A percentile compares a stretch with the other conserved stretches of the same genome.
Conservation (phyloP, 164 flowering plant species). For the Dillenia suffruticosa region DNA sequence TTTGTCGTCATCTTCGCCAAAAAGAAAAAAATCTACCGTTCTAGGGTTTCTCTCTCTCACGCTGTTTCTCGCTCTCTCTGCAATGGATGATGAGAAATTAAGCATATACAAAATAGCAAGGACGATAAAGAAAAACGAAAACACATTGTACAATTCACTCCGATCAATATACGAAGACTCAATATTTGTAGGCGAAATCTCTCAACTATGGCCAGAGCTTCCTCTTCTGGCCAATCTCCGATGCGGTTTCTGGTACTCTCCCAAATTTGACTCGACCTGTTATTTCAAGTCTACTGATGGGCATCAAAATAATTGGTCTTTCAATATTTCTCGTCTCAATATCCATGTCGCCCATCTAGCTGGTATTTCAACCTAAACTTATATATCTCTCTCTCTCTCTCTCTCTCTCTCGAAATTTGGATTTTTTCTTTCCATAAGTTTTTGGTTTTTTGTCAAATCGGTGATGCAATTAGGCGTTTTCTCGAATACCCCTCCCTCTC, state of each 20-base stretch:
- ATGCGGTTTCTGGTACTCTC: slow-evolving; percentile 91
- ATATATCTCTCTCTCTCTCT: neutral
- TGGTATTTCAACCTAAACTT: slow-evolving; percentile 31
- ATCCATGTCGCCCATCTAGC: slow-evolving; percentile 82
- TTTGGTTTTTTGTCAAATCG: neutral
- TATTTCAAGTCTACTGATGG: slow-evolving; percentile 99
- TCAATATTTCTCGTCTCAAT: slow-evolving; percentile 87
- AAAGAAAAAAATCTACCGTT: too few relatives aligned
- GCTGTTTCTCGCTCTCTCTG: neutral
- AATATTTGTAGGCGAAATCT: slow-evolving; percentile 76
- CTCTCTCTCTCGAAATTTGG: neutral
- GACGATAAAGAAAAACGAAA: slow-evolving; percentile 58
- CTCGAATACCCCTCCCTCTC: too few relatives aligned
- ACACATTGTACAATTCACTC: slow-evolving; percentile 70
- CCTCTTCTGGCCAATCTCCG: slow-evolving; percentile 89
- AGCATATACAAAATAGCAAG: slow-evolving; percentile 82
- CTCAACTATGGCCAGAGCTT: slow-evolving; percentile 75
- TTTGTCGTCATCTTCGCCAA: too few relatives aligned
- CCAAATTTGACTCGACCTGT: slow-evolving; percentile 59
- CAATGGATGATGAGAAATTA: slow-evolving; percentile 25
- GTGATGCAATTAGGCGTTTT: too few relatives aligned
- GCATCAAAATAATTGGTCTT: slow-evolving; percentile 80
- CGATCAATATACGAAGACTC: slow-evolving; percentile 92
- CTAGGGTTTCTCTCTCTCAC: too few relatives aligned
- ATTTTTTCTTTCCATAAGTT: too few relatives aligned